Conservation (phyloP, 768 basidiomycete species). For the Atractiella rhizophila region DNA sequence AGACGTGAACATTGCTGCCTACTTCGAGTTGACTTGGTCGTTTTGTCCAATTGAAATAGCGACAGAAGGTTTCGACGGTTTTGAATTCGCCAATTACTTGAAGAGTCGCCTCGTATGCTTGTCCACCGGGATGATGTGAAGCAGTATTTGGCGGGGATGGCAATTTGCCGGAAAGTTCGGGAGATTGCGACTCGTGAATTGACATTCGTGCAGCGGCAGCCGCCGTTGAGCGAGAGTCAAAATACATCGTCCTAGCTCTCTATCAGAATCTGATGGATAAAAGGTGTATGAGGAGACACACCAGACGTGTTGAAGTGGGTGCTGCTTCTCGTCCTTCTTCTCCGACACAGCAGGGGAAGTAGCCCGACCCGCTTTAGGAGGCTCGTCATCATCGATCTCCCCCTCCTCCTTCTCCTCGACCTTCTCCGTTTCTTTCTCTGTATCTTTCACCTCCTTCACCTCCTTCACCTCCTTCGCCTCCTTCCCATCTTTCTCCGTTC, state of each 20-base stretch:
- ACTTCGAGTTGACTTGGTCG: constrained; percentile 56
- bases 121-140: constrained; percentile 21
- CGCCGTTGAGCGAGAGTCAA: constrained; percentile 44
- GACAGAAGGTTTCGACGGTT: constrained; percentile 71
- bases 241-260: constrained; percentile 73
- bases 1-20: constrained; percentile 83
- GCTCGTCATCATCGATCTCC: no score
- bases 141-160: constrained; percentile 20
- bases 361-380: no score
- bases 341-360: no score
- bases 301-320: constrained; percentile 66
- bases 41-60: constrained; percentile 22
- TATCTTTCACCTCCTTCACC: no score
- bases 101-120: constrained; percentile 62
- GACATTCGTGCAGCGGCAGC: no score
- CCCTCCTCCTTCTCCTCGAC: no score
- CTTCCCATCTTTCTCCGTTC: no score
- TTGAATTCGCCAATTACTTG: constrained; percentile 68
- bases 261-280: no score
- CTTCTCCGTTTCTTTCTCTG: no score
- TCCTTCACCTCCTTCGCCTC: no score
- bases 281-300: no score
- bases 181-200: constrained; percentile 21
- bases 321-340: no score
- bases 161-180: constrained; percentile 2